phyloP scores from a whole-genome alignment of 140 eudicot species.

The Cichorium intybus region DNA sequence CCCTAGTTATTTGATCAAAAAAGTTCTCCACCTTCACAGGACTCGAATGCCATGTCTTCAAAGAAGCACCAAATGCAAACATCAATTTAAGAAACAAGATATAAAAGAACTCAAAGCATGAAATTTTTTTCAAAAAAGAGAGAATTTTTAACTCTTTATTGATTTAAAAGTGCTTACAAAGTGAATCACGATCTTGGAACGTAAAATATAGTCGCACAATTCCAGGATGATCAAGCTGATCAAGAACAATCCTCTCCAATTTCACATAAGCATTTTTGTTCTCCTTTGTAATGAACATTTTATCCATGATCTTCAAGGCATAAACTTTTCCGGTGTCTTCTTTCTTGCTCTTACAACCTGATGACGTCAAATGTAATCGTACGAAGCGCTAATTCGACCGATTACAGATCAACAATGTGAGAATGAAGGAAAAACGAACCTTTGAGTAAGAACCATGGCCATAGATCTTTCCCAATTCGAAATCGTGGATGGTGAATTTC shows the following conservation, averaged over 20 bases:
- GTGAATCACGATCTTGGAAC: constrained; percentile 81
- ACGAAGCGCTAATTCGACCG: too few species aligned
- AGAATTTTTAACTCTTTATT: not conserved
- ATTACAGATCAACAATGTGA: not conserved
- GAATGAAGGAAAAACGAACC: constrained; percentile 34
- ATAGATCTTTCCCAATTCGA: constrained; percentile 94
- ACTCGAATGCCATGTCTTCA: constrained; percentile 94
- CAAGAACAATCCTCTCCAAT: constrained; percentile 92
- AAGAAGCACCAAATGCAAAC: constrained; percentile 21
- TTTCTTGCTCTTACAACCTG: constrained; percentile 90
- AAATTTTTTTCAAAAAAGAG: too few species aligned
- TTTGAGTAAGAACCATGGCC: constrained; percentile 99
- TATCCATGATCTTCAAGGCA: constrained; percentile 98
- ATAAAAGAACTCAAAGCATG: not conserved
- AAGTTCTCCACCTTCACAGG: constrained; percentile 98
- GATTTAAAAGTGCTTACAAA: constrained; percentile 54
- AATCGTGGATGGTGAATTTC: constrained; percentile 76
- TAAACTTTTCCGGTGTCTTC: constrained; percentile 83
- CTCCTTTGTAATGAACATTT: constrained; percentile 92
- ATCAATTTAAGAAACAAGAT: not conserved
- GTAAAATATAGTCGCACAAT: constrained; percentile 75
- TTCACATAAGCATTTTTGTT: constrained; percentile 93
- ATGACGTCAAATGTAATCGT: too few species aligned
- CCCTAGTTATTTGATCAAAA: constrained; percentile 98
- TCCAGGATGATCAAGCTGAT: constrained; percentile 96